A percentile compares a stretch with the other conserved stretches of the same genome.
phyloP scores from a whole-genome alignment of 345 rosid species.

The Arabis alpina region DNA sequence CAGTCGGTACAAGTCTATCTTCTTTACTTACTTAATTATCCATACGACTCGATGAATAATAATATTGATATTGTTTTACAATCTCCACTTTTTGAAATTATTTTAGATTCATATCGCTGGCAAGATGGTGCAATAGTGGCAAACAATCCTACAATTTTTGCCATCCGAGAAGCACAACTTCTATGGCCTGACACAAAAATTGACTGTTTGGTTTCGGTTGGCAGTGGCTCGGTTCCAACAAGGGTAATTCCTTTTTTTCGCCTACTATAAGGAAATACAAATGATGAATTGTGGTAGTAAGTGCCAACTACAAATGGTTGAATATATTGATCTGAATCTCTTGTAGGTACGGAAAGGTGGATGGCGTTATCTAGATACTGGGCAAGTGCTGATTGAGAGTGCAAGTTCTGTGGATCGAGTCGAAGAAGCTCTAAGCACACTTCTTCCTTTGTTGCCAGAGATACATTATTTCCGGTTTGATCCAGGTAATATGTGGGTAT shows the following conservation, averaged over 20 bases:
- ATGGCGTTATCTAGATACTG: slow-evolving; percentile 98
- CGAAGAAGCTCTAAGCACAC: slow-evolving; percentile 93
- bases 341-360: slow-evolving; percentile 92
- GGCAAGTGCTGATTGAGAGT: slow-evolving; percentile 99
- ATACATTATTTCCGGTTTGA: slow-evolving; percentile 90
- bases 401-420: slow-evolving; percentile 96
- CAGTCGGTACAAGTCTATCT: slow-evolving; percentile 62
- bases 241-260: slow-evolving; percentile 58
- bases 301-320: slow-evolving; percentile 1
- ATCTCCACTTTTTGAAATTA: slow-evolving; percentile 33
- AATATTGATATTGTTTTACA: slow-evolving; percentile 12
- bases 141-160: slow-evolving; percentile 90
- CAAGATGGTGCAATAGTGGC: slow-evolving; percentile 99
- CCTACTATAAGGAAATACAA: too few species aligned
- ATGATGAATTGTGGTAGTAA: too few species aligned
- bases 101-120: slow-evolving; percentile 81
- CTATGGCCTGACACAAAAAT: slow-evolving; percentile 97
- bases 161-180: slow-evolving; percentile 98
- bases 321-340: slow-evolving; percentile 14
- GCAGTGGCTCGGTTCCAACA: slow-evolving; percentile 95
- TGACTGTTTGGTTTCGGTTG: slow-evolving; percentile 92
- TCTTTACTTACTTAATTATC: slow-evolving; percentile 21
- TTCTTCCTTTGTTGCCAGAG: slow-evolving; percentile 92
- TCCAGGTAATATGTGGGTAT: slow-evolving; percentile 60
- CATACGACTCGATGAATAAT: not conserved